Base-by-base conservation (phyloP, 176 grass and related monocot genomes). In the barley (Hordeum vulgare) region DNA sequence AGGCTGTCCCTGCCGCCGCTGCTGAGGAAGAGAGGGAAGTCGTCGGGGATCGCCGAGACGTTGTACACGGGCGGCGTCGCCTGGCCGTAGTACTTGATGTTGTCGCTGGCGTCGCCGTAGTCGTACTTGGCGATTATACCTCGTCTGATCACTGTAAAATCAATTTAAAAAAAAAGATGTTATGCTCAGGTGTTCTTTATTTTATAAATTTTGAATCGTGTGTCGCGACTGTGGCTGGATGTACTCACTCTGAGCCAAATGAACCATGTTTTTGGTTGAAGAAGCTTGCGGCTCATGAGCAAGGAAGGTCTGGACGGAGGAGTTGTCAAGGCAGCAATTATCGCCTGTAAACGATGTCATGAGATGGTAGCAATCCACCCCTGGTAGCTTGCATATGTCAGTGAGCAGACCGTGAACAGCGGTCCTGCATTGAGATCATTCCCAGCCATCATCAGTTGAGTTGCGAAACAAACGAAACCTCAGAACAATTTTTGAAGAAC, bases 291-390 rank as follows among this genome's bases (percentile, higher is more conserved):
- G 91, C 64, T 94, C 91, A 9, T 86, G 88, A 33, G 84, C 69
- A 11, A 94, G 70, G 70, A 88, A 88, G 35, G 83, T 58, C 27
- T 81, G 67, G 8, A 86, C 79, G 0, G 88, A 83, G 11, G 88
- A 86, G 67, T 56, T 66, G 49, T 94, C 86, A 1, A 94, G 91
- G 78, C 91, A 94, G 74, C 91, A 94, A 28, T 94, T 94, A 26
- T 76, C 47, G 34, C 91, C 91, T 83, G 91, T 90, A 37, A 94
- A 29, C 1, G 4, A 23, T 60, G 88, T 27, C 63, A 90, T 60
- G 15, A 94, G 36, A 54, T 88, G 41, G 15, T 88, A 90, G 83
- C 91, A 94, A 66, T 88, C 15, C 9, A 94, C 74, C 34, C 75
- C 85, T 39, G 82, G 88, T 33, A 77, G 74, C 27, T 85, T 44